Percentiles rank a stretch among this genome's conserved stretches.
Conservation (phyloP, 2,329 filamentous ascomycete species). For the Xylariaceae sp. region DNA sequence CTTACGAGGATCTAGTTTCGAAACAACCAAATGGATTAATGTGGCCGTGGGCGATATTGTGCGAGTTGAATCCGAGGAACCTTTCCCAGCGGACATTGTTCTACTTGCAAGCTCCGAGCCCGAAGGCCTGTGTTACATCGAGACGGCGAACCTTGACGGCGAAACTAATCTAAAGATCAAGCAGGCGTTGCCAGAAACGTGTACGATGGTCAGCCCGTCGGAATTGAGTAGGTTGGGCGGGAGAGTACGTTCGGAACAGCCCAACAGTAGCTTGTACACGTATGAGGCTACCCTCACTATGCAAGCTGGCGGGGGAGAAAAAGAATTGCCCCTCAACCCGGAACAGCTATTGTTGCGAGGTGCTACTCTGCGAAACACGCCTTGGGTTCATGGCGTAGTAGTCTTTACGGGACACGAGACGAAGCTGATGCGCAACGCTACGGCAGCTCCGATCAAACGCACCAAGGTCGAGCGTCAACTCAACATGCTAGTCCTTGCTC, state of each 20-base stretch:
- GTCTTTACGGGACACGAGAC: slow-evolving; percentile 98
- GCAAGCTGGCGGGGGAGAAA: slow-evolving; percentile 87
- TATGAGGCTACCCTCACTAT: slow-evolving; percentile 96
- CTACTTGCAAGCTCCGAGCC: slow-evolving; percentile 93
- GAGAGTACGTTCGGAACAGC: slow-evolving; percentile 89
- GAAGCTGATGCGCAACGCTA: slow-evolving; percentile 98
- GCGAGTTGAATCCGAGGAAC: slow-evolving; percentile 89
- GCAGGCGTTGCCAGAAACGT: slow-evolving; percentile 92
- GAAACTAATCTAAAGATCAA: slow-evolving; percentile 99
- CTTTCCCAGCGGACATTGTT: slow-evolving; percentile 92
- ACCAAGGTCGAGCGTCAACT: slow-evolving; percentile 94
- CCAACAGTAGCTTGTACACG: slow-evolving; percentile 97
- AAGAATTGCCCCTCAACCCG: slow-evolving; percentile 84
- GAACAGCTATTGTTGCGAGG: slow-evolving; percentile 93
- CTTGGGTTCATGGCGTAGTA: slow-evolving; percentile 94
- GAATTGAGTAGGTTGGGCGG: slow-evolving; percentile 87
- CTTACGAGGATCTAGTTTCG: slow-evolving; percentile 79
- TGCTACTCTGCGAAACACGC: slow-evolving; percentile 91
- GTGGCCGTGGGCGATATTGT: slow-evolving; percentile 91
- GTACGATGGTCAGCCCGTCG: slow-evolving; percentile 79
- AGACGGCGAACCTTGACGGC: slow-evolving; percentile 95
- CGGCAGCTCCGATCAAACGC: slow-evolving; percentile 94
- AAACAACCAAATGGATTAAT: slow-evolving; percentile 91
- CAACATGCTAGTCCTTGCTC: slow-evolving; percentile 88
- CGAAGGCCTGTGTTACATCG: slow-evolving; percentile 96